A percentile compares a stretch with the other conserved stretches of the same genome.
Evolutionary conservation across 1,139 yeast genomes (phyloP).

Genomic region (Meyerozyma guilliermondii): DNA sequence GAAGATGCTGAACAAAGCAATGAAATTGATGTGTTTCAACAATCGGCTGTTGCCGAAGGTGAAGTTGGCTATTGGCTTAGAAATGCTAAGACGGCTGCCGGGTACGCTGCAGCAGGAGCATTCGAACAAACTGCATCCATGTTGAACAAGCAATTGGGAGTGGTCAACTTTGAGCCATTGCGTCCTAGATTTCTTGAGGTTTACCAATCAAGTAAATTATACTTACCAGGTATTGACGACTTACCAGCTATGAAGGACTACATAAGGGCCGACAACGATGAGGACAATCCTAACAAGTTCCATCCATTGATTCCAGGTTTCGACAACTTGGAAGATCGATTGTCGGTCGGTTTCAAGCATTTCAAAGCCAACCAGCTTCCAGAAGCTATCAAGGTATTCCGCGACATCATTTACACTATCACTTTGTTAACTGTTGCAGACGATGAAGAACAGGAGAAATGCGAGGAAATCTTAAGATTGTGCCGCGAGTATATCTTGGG

Average conservation of each 20-base stretch:
- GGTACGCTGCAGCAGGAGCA: constrained; percentile 93
- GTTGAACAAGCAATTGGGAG: constrained; percentile 84
- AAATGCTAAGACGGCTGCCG: constrained; percentile 87
- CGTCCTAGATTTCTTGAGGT: constrained; percentile 78
- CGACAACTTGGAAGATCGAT: constrained; percentile 57
- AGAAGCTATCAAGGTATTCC: constrained; percentile 74
- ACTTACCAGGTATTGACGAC: constrained; percentile 65
- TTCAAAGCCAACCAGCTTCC: constrained; percentile 82
- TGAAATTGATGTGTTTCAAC: constrained; percentile 25
- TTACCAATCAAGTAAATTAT: constrained; percentile 73
- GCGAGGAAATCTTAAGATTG: constrained; percentile 63
- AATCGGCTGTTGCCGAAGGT: constrained; percentile 29
- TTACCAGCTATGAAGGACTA: constrained; percentile 66
- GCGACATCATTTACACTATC: constrained; percentile 72
- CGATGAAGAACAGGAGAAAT: constrained; percentile 72
- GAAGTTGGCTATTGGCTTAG: constrained; percentile 83
- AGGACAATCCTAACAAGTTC: constrained; percentile 50
- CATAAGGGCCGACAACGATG: constrained; percentile 57
- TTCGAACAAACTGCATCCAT: constrained; percentile 94
- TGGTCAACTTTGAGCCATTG: constrained; percentile 81
- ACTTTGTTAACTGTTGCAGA: constrained; percentile 67
- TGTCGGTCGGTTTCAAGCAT: constrained; percentile 73
- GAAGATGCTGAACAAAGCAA: constrained; percentile 29
- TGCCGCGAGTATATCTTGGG: constrained; percentile 93
- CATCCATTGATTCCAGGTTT: constrained; percentile 76